Evolutionary conservation across 345 rosid genomes (phyloP).

Genomic region (Salix exigua): DNA sequence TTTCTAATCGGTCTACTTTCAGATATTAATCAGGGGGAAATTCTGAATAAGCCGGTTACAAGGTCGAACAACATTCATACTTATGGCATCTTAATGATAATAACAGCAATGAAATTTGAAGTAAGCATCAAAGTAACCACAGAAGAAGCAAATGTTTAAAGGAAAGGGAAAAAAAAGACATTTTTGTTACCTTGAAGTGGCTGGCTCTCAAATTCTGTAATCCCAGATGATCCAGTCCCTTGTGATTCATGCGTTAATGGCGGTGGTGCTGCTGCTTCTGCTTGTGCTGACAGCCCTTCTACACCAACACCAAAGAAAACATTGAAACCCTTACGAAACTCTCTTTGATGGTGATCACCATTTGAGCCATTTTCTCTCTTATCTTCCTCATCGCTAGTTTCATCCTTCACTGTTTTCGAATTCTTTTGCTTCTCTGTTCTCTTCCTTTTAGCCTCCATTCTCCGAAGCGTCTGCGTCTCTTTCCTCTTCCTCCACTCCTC

Average conservation of each 20-base stretch:
- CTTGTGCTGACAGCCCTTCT: constrained; percentile 6
- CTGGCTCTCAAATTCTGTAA: constrained; percentile 50
- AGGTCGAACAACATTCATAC: background rate
- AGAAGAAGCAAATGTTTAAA: background rate
- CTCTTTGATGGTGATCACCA: background rate
- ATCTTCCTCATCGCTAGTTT: constrained; percentile 29
- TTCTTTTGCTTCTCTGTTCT: constrained; percentile 66
- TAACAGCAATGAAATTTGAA: too few species aligned
- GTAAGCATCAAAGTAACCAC: background rate
- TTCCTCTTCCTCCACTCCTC: constrained; percentile 77
- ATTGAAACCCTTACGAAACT: constrained; percentile 3
- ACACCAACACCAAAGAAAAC: constrained; percentile 5
- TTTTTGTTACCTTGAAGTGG: constrained; percentile 61
- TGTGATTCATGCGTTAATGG: constrained; percentile 47
- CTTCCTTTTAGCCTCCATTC: constrained; percentile 78
- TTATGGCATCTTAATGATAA: background rate
- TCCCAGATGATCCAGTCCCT: constrained; percentile 56
- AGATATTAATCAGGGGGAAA: too few species aligned
- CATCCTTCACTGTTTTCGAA: constrained; percentile 28
- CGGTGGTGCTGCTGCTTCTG: constrained; percentile 10
- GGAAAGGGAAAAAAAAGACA: too few species aligned
- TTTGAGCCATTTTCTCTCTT: constrained; percentile 13
- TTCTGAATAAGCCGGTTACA: background rate
- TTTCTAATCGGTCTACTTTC: background rate
- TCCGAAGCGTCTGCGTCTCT: constrained; percentile 54